Evolutionary conservation across 306 rosid species (phyloP), one percentile per base, ranked within the genome.

Genomic region (Rosa persica): DNA sequence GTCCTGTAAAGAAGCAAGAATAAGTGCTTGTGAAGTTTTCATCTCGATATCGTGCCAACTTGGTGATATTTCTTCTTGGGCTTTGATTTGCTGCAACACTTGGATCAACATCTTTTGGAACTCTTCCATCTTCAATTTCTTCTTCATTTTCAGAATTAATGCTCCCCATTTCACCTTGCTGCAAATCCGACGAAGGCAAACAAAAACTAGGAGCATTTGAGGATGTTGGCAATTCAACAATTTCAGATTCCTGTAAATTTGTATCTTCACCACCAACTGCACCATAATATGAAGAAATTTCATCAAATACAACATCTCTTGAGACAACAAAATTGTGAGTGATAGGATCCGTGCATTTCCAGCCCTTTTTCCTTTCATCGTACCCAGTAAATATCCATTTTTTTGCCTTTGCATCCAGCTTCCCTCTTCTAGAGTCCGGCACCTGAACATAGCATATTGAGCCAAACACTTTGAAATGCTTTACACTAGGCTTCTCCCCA

Each of bases 381-480:
- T 76, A 60, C 15, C 48, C 47, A 38, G 76, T 72, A 70, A 76
- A 70, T 6, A 75, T 13, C 38, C 52, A 54, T 20, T 55, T 67
- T 5, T 16, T 74, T 0, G 30, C 57, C 5, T 74, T 74, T 9
- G 12, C 23, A 58, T 74, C 16, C 0, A 74, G 34, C 17, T 48
- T 15, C 51, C 51, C 10, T 38, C 34, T 47, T 77, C 52, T 9
- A 80, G 70, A 76, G 76, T 80, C 2, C 81, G 80, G n/a, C 72
- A 73, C 39, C 55, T 39, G 77, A 55, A 73, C 51, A 73, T 73
- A 73, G 12, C 67, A 73, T 6, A 73, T 19, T 19, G 52, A 73
- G 36, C 67, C 77, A 73, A 73, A 73, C 2, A 73, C 49, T 55
- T 58, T 73, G 11, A 73, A 36, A 19, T 73, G 77, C 0, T 55